Evolutionary conservation across 179 eudicot species (phyloP), one percentile per base, ranked within the genome.

Genomic region (Sideroxylon spinosum): DNA sequence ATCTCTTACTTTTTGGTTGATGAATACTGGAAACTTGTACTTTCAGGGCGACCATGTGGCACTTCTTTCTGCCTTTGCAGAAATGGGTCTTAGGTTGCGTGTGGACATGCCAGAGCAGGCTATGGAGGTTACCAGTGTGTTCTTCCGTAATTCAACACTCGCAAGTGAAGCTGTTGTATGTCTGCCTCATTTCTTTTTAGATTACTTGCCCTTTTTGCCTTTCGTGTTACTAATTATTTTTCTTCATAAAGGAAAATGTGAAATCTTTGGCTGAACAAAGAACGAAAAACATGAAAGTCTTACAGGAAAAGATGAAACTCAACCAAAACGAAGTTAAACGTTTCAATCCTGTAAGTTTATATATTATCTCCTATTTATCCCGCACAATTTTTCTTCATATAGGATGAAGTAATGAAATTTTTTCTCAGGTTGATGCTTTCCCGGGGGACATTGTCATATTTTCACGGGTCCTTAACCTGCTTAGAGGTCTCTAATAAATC

Each of bases 1-100:
- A 48, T n/a, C 60, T 65, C 9, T 19, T 29, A 0, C 20, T 76
- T 68, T 52, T 1, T 16, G 59, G 37, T 16, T 19, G 46, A 77
- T 52, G 23, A 64, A 63, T 17, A 48, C 46, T 63, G 49, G 26
- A 25, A 32, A 46, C 68, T 82, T 66, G 69, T 76, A 56, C 50
- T 80, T 86, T 82, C 87, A 95, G 99, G 99, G 99, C 46, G 99
- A 95, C 84, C 94, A 93, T 78, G 99, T 92, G 79, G 99, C 99
- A 50, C 96, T 95, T 86, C 81, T 95, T 85, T 93, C 99, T 81
- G 97, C 99, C 57, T 91, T 95, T 82, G 83, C 90, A 28, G 99
- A 95, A 85, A 95, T 95, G 98, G 98, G 99, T 74, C 92, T 95
- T 73, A 90, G 85, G 86, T 85, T 93, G 80, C 95, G 99, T 73